phyloP scores from a whole-genome alignment of 177 flowering plant genomes.

The Vitis hybrid region DNA sequence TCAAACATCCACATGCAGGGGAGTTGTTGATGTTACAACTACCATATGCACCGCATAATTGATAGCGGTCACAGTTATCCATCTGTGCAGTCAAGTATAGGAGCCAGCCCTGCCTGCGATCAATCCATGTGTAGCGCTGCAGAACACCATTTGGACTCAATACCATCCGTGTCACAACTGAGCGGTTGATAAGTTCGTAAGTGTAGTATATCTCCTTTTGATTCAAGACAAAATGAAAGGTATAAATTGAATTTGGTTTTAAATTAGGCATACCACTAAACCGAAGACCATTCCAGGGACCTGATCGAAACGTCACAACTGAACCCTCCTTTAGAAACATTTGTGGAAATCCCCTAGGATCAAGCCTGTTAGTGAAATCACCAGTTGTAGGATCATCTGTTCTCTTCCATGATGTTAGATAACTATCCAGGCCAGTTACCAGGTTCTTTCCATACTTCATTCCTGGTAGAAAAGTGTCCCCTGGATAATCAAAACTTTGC shows the following conservation, averaged over 20 bases:
- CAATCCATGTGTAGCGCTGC: constrained; percentile 12
- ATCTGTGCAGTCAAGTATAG: not conserved
- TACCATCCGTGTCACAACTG: constrained; percentile 1
- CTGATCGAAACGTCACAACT: constrained; percentile 1
- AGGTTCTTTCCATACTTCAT: constrained; percentile 34
- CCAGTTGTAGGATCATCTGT: constrained; percentile 38
- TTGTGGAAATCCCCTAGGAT: constrained; percentile 22
- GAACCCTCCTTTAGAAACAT: not conserved
- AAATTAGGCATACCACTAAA: constrained; percentile 18
- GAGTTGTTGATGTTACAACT: constrained; percentile 13
- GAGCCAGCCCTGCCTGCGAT: constrained; percentile 20
- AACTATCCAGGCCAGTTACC: constrained; percentile 9
- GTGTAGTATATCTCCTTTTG: constrained; percentile 15
- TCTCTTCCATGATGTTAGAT: constrained; percentile 38
- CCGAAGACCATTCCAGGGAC: constrained; percentile 36
- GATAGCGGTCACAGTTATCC: constrained; percentile 21
- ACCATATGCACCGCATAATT: constrained; percentile 22
- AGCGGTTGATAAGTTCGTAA: not conserved
- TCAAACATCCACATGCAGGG: constrained; percentile 19
- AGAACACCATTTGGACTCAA: constrained; percentile 12
- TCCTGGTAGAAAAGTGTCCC: constrained; percentile 29
- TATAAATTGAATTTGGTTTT: not conserved
- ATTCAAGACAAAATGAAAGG: constrained; percentile 2
- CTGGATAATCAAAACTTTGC: constrained; percentile 53
- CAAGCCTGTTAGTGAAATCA: constrained; percentile 14